Base-by-base conservation (phyloP, 352 stramenopile species). In the Plasmopara halstedii region DNA sequence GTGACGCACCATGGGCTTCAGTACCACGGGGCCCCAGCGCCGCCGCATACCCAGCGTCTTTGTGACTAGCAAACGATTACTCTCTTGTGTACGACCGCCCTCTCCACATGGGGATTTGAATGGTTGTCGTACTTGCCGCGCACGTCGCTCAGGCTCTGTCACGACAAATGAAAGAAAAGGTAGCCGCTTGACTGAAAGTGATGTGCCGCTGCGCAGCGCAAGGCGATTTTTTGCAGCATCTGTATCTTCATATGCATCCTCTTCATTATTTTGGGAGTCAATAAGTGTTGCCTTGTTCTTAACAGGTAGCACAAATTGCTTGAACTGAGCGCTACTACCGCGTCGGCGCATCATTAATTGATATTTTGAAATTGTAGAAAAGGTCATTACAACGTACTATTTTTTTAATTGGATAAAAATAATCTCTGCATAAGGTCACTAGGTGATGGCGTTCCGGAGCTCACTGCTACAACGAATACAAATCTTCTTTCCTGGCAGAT, bases 31-130 rank as follows among this genome's bases (percentile, higher is more conserved):
- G 3, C 62, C 56, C 75, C 75, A 93, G 15, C 79, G 61, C 2
- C 80, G 64, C 0, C 83, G 63, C 64, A 88, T 82, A 0, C 80
- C 83, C n/a, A 94, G 76, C 37, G 83, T 94, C 63, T 92, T 94
- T 37, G 83, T 70, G 13, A 80, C 65, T 41, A 92, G 46, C 39
- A 94, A 42, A 8, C 80, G 67, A 32, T 87, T 76, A 60, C 83
- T 94, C 54, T 92, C 80, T 15, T 56, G 57, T 9, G 83, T 72
- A n/a, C 78, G 71, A 6, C 66, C 64, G 2, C 61, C 53, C 7
- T 62, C 69, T 35, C 65, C 76, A 36, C 75, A 88, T 0, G 80
- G 83, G 36, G 80, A 89, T 53, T 89, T 88, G 62, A 94, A 94
- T 18, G 66, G 72, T 32, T 75, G 64, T 13, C 65, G 70, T 15